These are phyloP conservation scores for Pseudogymnoascus sp. DNA, from an alignment of 2,329 filamentous ascomycete genomes.

Conservation along the genomic window DNA sequence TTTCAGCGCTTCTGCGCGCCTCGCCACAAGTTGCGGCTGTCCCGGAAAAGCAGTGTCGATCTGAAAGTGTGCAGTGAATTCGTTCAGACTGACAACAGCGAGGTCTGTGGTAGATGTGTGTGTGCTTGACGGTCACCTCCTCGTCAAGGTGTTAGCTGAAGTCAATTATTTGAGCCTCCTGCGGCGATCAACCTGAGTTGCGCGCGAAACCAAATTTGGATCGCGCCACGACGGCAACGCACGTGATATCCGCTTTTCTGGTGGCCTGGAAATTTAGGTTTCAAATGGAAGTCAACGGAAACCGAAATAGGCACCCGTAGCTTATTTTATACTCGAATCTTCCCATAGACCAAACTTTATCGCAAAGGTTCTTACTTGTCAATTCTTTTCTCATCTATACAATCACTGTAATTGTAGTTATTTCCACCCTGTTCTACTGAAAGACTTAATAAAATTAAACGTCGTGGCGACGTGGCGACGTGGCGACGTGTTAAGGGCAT, in stretches of 20 bases:
- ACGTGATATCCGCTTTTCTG: not conserved
- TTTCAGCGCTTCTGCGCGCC: conserved; percentile 8
- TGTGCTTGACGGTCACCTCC: not conserved
- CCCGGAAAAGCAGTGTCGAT: not conserved
- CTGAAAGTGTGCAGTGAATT: not conserved
- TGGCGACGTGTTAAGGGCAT: no score
- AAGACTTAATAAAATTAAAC: not conserved
- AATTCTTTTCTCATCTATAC: not conserved
- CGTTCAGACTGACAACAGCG: not conserved
- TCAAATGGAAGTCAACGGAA: not conserved
- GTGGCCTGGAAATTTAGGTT: not conserved
- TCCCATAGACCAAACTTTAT: not conserved
- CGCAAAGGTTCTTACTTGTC: not conserved
- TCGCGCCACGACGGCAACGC: not conserved
- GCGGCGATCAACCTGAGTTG: not conserved
- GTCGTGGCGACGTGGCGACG: no score
- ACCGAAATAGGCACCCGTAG: not conserved
- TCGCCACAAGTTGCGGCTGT: conserved; percentile 7
- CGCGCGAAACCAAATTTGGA: not conserved
- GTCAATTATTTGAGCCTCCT: conserved; percentile 6
- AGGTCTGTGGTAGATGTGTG: not conserved
- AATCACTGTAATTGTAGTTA: not conserved
- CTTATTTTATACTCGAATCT: not conserved
- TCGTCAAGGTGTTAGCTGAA: not conserved
- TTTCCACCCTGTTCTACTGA: not conserved